phyloP scores from a whole-genome alignment of 352 stramenopile genomes.

The Globisporangium heterothallicum region DNA sequence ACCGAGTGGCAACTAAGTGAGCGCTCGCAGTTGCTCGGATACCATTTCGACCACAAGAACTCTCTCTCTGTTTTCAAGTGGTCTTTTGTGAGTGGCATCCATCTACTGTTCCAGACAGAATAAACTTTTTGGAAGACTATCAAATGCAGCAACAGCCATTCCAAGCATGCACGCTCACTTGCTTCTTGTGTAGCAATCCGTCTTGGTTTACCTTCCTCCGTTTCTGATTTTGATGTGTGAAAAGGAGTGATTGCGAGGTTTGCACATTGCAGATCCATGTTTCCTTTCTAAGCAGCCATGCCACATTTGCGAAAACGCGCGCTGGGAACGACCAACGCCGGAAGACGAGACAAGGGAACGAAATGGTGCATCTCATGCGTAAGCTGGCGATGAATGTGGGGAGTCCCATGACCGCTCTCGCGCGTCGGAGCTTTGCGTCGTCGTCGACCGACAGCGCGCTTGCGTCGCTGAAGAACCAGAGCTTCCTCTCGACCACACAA shows the following conservation, averaged over 20 bases:
- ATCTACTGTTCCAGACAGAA: neutral
- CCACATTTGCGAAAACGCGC: neutral
- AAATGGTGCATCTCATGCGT: conserved; percentile 10
- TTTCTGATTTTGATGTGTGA: neutral
- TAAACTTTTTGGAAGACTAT: no score
- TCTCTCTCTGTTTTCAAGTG: no score
- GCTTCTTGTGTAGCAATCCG: neutral
- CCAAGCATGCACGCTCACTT: neutral
- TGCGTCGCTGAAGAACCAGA: conserved; percentile 45
- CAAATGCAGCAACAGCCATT: no score
- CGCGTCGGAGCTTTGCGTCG: conserved; percentile 4
- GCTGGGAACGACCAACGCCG: neutral
- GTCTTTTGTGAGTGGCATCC: no score
- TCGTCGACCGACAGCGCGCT: conserved; percentile 19
- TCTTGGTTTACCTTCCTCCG: neutral
- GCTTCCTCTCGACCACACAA: conserved; percentile 71
- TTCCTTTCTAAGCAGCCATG: conserved; percentile 1
- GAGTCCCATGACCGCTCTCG: neutral
- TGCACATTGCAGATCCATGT: neutral
- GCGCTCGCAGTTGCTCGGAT: no score
- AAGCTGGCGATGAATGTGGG: conserved; percentile 1
- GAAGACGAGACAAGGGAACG: neutral
- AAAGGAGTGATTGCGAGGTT: neutral
- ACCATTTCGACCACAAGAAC: neutral
- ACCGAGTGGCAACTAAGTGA: no score